Percentiles rank a stretch among this genome's conserved stretches.
phyloP scores from a whole-genome alignment of 139 green algal species.

The Edaphochlamys debaryana region DNA sequence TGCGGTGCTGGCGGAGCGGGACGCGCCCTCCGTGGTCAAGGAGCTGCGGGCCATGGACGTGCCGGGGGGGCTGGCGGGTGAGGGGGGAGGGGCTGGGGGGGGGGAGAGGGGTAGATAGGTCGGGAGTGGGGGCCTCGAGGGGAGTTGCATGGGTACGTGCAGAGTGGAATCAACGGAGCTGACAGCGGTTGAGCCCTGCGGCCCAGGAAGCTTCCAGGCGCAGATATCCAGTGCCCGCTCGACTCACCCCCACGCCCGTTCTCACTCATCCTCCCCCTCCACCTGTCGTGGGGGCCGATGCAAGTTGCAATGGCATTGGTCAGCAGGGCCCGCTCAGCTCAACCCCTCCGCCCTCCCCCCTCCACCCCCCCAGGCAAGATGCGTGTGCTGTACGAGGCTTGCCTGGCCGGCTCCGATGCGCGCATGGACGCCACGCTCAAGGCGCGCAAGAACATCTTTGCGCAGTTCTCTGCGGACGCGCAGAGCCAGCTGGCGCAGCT shows the following conservation, averaged over 20 bases:
- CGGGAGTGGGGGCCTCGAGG: background rate
- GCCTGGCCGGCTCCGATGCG: slow-evolving; percentile 21
- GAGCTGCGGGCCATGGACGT: slow-evolving; percentile 60
- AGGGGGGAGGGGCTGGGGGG: background rate
- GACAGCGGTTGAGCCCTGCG: too few relatives aligned
- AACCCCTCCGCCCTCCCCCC: background rate
- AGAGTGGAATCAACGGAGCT: too few relatives aligned
- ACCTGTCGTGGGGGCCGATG: too few relatives aligned
- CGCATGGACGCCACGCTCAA: slow-evolving; percentile 54
- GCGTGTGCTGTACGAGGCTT: slow-evolving; percentile 52
- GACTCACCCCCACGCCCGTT: too few relatives aligned
- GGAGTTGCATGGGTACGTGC: too few relatives aligned
- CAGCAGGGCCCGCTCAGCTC: too few relatives aligned
- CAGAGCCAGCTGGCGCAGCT: slow-evolving; percentile 80
- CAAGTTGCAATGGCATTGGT: too few relatives aligned
- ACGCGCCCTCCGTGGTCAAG: slow-evolving; percentile 37
- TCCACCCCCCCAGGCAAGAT: slow-evolving; percentile 47
- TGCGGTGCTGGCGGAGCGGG: slow-evolving; percentile 53
- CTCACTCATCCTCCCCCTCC: too few relatives aligned
- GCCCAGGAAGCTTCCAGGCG: too few relatives aligned
- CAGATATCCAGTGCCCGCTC: too few relatives aligned
- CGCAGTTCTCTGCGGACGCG: slow-evolving; percentile 57
- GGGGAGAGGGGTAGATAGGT: background rate
- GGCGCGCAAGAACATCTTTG: slow-evolving; percentile 51
- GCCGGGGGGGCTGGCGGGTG: slow-evolving; percentile 62